Conservation (phyloP, 495 filamentous ascomycete species). For the Trichoderma gamsii region DNA sequence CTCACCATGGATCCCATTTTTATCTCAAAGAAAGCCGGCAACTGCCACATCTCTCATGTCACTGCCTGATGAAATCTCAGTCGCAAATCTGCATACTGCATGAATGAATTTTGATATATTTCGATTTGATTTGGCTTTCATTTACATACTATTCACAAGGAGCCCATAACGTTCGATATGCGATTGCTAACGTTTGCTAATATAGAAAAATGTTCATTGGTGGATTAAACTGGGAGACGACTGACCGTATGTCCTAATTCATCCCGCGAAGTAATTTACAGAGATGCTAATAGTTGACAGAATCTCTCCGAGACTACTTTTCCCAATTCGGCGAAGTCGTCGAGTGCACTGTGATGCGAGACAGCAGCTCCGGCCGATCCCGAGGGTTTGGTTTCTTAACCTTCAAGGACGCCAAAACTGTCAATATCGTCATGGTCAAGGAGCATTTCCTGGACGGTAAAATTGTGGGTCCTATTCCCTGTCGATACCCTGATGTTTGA, state of each 20-base stretch:
- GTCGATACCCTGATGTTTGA: neutral
- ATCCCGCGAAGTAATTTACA: neutral
- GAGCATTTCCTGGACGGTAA: constrained; percentile 98
- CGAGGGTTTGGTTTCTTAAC: constrained; percentile 96
- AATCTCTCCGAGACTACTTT: constrained; percentile 97
- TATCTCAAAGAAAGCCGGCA: neutral
- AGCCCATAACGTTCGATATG: neutral
- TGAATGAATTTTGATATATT: neutral
- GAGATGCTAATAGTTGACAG: constrained; percentile 39
- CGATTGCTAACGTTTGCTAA: constrained; percentile 28
- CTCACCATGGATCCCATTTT: neutral
- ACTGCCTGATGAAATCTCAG: neutral
- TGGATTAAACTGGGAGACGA: constrained; percentile 98
- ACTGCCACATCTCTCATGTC: neutral
- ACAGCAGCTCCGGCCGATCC: constrained; percentile 87
- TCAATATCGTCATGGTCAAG: constrained; percentile 99
- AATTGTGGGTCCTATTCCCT: constrained; percentile 61
- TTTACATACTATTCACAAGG: neutral
- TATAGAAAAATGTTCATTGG: constrained; percentile 99
- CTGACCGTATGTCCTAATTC: constrained; percentile 68
- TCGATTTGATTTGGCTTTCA: neutral
- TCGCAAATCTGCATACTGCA: neutral
- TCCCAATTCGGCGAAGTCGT: constrained; percentile 95
- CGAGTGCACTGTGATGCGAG: constrained; percentile 97
- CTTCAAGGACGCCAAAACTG: constrained; percentile 93